Evolutionary conservation across 306 rosid genomes (phyloP), one percentile per base, ranked within the genome.

Genomic region (Urtica urens): DNA sequence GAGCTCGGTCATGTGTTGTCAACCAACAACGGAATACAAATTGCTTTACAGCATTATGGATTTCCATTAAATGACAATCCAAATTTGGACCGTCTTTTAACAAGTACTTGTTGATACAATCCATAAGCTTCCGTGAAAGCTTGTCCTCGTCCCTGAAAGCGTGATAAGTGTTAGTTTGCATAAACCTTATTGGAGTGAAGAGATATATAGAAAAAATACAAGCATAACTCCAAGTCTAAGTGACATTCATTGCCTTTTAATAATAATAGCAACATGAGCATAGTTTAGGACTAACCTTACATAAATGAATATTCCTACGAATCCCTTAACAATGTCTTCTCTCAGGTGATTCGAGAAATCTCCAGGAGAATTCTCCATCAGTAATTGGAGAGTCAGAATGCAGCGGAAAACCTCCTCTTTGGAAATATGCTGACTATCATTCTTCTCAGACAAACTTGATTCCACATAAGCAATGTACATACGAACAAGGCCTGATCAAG

Each of bases 71-170:
- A 50, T 57, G 71, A 58, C 45, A 49, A 26, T 78, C 90, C 70
- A 88, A 65, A 71, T 88, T 88, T 24, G 95, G 95, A 35, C 97
- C 95, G 71, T 88, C 95, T 72, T 81, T 84, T 60, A 78, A 72
- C 76, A 88, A 70, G 67, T 70, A 81, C 46, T 74, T 66, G 69
- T 88, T 88, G 29, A 84, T 67, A 53, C 97, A 88, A 67, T 88
- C 97, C 63, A 88, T 51, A 61, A 88, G 76, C 68, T 84, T 88
- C 53, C 90, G 97, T 26, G 95, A 68, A 48, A 78, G 56, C 76
- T 81, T 88, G 30, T 93, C 85, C 62, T 88, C 95, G 7, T 84
- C 95, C 78, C 97, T 88, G 68, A 58, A 54, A 43, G 68, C 55
- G 49, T 44, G 51, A 53, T 16, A 65, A 54, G 33, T 40, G 62